These are phyloP conservation scores for Sclerotinia trifoliorum DNA, from an alignment of 2,329 filamentous ascomycete genomes.

Conservation along the genomic window DNA sequence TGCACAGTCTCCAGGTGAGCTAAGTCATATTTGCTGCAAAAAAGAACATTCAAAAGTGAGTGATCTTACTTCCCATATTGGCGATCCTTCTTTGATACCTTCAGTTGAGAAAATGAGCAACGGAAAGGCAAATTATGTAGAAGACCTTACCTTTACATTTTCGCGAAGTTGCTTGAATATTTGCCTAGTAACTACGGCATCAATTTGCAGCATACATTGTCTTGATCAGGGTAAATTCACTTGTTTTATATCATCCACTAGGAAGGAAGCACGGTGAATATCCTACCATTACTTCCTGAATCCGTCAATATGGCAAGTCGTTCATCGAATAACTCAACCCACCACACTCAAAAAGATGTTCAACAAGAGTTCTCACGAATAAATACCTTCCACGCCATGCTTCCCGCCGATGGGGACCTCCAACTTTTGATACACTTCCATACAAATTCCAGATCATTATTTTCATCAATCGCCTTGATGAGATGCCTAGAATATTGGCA, in stretches of 20 bases:
- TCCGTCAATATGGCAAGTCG: background rate
- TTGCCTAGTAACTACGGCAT: too few relatives aligned
- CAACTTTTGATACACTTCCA: background rate
- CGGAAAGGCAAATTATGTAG: too few relatives aligned
- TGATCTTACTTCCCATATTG: background rate
- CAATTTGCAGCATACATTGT: too few relatives aligned
- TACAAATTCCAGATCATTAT: background rate
- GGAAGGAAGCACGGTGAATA: too few relatives aligned
- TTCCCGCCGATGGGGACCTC: background rate
- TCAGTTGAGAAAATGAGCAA: background rate
- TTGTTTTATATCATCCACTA: too few relatives aligned
- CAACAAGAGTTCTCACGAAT: background rate
- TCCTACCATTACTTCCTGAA: background rate
- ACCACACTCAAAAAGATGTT: background rate
- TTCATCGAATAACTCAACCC: background rate
- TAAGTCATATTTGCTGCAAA: background rate
- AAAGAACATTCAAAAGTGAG: background rate
- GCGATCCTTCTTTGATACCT: background rate
- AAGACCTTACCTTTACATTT: too few relatives aligned
- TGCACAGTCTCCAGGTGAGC: background rate
- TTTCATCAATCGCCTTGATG: background rate
- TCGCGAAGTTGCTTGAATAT: too few relatives aligned
- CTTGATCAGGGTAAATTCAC: too few relatives aligned
- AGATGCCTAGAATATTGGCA: background rate
- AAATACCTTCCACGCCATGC: background rate